Evolutionary conservation across 78 protist species (phyloP).

Genomic region (Dictyostelium firmibasis): DNA sequence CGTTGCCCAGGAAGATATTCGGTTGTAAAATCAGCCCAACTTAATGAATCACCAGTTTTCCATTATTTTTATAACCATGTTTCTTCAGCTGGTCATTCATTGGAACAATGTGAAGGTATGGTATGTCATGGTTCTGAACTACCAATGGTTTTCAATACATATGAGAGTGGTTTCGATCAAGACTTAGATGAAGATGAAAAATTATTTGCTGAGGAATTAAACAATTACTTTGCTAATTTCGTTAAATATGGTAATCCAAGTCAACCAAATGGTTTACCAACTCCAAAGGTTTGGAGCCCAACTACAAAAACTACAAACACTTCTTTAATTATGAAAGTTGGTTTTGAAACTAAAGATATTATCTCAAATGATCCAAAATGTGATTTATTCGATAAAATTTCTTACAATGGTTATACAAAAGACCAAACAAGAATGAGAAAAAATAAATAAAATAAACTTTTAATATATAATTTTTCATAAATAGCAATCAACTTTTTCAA

Average conservation of each 20-base stretch:
- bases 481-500: too few species aligned
- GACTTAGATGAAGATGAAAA: neutral
- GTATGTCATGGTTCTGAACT: conserved; percentile 73
- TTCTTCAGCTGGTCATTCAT: neutral
- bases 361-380: neutral
- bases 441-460: neutral
- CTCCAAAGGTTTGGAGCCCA: conserved; percentile 10
- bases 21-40: neutral
- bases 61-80: conserved; percentile 40
- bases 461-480: too few species aligned
- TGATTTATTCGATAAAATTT: neutral
- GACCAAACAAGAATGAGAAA: neutral
- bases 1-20: conserved; percentile 20
- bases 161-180: neutral
- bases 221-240: conserved; percentile 41
- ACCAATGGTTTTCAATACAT: conserved; percentile 24
- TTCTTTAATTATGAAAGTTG: neutral
- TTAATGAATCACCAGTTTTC: neutral
- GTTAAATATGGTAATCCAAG: conserved; percentile 23
- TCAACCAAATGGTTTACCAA: neutral
- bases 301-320: neutral
- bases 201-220: neutral
- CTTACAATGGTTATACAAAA: conserved; percentile 4
- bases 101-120: conserved; percentile 55
- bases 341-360: neutral